Base-by-base conservation (phyloP, 148 eudicot genomes). In the Polygonum maritimum region DNA sequence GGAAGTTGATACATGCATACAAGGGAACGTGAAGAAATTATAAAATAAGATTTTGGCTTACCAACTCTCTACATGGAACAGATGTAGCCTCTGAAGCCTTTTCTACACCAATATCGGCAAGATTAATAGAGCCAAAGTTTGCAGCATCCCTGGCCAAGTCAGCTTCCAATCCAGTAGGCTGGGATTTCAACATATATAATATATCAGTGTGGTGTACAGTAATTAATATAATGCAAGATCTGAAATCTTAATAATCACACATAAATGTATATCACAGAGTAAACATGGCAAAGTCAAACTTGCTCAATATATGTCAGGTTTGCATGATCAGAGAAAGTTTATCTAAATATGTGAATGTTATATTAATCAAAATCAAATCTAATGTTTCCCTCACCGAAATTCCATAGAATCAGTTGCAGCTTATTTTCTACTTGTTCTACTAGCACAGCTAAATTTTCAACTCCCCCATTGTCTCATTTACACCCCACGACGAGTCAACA, bases 21-120 rank as follows among this genome's bases (percentile, higher is more conserved):
- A 16, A 14, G 41, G 71, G 19, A 35, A 67, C 19, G 18, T 41
- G 26, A 35, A 72, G n/a, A 75, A 15, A 38, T 19, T 19, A 75
- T 15, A 26, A n/a, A 62, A 26, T 67, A n/a, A 55, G 26, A 54
- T 9, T 49, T 75, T 8, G 7, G 60, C 91, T 89, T 82, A 94
- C 95, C 84, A 76, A 86, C 69, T 89, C 87, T 80, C 79, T 82
- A 69, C 48, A 57, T 44, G 86, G 80, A 26, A 78, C 76, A 54
- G 80, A 52, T 45, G 82, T 80, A 62, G 74, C 82, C 70, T 81
- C 80, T 54, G 74, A 19, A 39, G 72, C 75, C 35, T 84, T 73
- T 72, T 77, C 81, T 69, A 62, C 83, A 63, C 65, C 76, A 41
- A 76, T 79, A 76, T 80, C 69, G 71, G 76, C 83, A 77, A 58